These are phyloP conservation scores for Suillus lakei DNA, from an alignment of 768 basidiomycete species.

Conservation along the genomic window DNA sequence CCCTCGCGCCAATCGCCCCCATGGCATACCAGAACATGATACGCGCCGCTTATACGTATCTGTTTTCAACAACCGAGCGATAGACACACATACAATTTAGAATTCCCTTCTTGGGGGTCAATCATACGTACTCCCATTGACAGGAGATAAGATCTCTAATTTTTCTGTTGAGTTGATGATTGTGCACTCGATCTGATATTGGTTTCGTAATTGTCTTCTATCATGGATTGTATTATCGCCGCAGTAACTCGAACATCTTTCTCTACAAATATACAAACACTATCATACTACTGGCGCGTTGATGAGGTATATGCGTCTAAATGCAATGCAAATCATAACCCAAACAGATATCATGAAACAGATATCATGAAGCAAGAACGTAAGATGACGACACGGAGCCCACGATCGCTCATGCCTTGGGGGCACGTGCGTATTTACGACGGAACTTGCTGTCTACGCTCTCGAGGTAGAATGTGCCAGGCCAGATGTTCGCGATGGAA, in stretches of 20 bases:
- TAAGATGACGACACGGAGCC: background rate
- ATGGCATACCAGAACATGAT: too few species aligned
- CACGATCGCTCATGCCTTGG: slow-evolving; percentile 25
- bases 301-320: slow-evolving; percentile 10
- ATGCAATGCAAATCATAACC: slow-evolving; percentile 1
- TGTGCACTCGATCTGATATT: background rate
- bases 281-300: slow-evolving; percentile 1
- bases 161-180: too few species aligned
- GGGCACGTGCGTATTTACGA: slow-evolving; percentile 75
- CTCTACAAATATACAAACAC: background rate
- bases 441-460: slow-evolving; percentile 90
- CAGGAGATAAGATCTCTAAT: too few species aligned
- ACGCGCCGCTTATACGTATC: background rate
- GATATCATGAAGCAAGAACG: slow-evolving; percentile 2
- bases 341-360: background rate
- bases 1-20: too few species aligned
- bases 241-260: background rate
- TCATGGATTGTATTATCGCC: background rate
- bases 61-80: background rate
- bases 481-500: slow-evolving; percentile 90
- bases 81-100: too few species aligned
- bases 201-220: background rate
- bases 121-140: too few species aligned
- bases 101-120: too few species aligned
- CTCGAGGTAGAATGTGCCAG: slow-evolving; percentile 91